Evolutionary conservation across 2,329 filamentous ascomycete species (phyloP).

Genomic region (Boeremia exigua): DNA sequence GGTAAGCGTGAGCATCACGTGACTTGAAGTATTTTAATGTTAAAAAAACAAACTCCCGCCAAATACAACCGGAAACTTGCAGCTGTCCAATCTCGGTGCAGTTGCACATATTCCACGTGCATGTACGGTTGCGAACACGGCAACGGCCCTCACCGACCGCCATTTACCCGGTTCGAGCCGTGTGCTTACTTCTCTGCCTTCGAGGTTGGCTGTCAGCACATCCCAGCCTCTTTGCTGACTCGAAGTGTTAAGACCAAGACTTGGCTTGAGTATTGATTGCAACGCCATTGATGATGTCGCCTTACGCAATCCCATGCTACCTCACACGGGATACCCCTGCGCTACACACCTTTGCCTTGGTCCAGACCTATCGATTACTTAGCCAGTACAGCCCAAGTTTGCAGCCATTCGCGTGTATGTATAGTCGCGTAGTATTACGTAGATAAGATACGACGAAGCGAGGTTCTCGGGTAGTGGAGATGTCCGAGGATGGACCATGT

Average conservation of each 20-base stretch:
- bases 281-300: slow-evolving; percentile 8
- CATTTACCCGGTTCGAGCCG: slow-evolving; percentile 4
- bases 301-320: slow-evolving; percentile 1
- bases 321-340: neutral
- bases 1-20: neutral
- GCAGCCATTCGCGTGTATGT: neutral
- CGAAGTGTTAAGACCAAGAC: neutral
- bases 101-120: neutral
- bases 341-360: neutral
- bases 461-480: neutral
- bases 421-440: too few relatives aligned
- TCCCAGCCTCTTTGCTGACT: slow-evolving; percentile 10
- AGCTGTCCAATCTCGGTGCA: too few relatives aligned
- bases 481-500: neutral
- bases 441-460: neutral
- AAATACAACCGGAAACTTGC: neutral
- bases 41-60: neutral
- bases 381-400: neutral
- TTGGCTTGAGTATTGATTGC: slow-evolving; percentile 3
- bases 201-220: neutral
- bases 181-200: neutral
- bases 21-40: neutral
- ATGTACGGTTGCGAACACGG: neutral
- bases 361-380: neutral
- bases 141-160: neutral